Percentiles rank a stretch among this genome's conserved stretches.
These are phyloP conservation scores for Metschnikowia anglica DNA, from an alignment of 805 yeast species.

Conservation along the genomic window DNA sequence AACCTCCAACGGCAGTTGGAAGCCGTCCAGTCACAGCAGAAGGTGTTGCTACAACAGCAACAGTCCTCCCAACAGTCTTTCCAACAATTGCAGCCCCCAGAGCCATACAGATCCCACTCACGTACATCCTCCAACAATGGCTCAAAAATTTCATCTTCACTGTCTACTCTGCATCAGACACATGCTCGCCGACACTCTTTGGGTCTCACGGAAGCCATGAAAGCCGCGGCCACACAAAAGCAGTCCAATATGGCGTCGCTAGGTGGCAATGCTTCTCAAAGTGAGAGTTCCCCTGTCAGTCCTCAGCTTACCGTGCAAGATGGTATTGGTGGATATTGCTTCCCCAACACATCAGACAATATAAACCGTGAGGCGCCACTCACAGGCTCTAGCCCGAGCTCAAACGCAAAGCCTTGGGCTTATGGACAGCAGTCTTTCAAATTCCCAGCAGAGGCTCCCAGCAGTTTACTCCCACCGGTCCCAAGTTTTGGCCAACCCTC, in stretches of 20 bases:
- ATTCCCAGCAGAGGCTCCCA: constrained; percentile 50
- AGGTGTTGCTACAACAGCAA: constrained; percentile 74
- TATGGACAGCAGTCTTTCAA: constrained; percentile 52
- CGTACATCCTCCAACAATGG: constrained; percentile 29
- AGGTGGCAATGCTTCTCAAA: constrained; percentile 12
- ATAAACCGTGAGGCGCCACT: constrained; percentile 23
- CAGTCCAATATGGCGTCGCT: constrained; percentile 38
- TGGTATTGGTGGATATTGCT: constrained; percentile 46
- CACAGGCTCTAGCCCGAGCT: constrained; percentile 30
- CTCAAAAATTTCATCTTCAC: constrained; percentile 35
- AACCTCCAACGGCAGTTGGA: constrained; percentile 91
- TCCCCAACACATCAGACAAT: constrained; percentile 47
- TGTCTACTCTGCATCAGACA: constrained; percentile 46
- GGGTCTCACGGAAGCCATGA: constrained; percentile 88
- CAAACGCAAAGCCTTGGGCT: constrained; percentile 31
- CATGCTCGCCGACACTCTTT: constrained; percentile 90
- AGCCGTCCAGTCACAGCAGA: constrained; percentile 87
- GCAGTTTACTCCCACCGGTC: constrained; percentile 51
- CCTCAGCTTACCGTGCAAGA: constrained; percentile 15
- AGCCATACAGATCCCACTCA: constrained; percentile 35
- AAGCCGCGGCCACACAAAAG: constrained; percentile 93
- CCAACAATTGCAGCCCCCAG: constrained; percentile 18
- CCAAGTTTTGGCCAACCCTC: constrained; percentile 47
- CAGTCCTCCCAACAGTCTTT: constrained; percentile 17
- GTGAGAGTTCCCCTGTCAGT: constrained; percentile 20